phyloP scores from a whole-genome alignment of 2,329 filamentous ascomycete species.

The Colletotrichum gigasporum region DNA sequence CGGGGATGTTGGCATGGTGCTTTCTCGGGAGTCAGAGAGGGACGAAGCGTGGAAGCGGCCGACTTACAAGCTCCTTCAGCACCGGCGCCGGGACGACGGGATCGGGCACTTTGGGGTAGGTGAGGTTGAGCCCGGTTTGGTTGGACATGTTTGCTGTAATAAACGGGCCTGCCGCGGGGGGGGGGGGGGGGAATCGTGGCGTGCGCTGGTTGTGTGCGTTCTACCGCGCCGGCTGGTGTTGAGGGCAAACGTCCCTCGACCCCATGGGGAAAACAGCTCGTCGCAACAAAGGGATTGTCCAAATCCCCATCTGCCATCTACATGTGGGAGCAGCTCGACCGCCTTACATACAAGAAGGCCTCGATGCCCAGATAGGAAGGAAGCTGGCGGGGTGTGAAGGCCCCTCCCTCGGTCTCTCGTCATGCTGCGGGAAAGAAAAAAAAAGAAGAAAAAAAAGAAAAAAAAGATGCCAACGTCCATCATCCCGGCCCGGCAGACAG shows the following conservation, averaged over 20 bases:
- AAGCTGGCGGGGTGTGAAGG: too few species aligned
- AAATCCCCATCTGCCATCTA: not conserved
- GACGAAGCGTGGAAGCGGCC: too few species aligned
- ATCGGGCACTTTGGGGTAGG: not conserved
- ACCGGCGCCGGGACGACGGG: not conserved
- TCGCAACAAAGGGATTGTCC: not conserved
- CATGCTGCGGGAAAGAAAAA: too few species aligned
- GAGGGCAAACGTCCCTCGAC: not conserved
- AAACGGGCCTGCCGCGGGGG: too few species aligned
- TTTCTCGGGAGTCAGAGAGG: not conserved
- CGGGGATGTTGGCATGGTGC: constrained; percentile 34
- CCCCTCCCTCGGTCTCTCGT: too few species aligned
- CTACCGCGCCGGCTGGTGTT: not conserved
- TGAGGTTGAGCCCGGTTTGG: not conserved
- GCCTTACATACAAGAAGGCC: constrained; percentile 3
- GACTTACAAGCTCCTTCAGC: constrained; percentile 15
- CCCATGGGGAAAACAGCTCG: not conserved
- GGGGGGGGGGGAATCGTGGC: too few species aligned
- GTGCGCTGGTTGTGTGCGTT: not conserved
- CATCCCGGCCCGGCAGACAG: too few species aligned
- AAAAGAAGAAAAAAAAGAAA: not conserved
- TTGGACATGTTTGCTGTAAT: not conserved
- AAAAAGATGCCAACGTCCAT: not conserved
- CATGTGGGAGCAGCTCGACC: not conserved
- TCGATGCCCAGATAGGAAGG: too few species aligned